Percentiles rank a stretch among this genome's conserved stretches.
phyloP scores from a whole-genome alignment of 768 basidiomycete species.

The Mycena amicta region DNA sequence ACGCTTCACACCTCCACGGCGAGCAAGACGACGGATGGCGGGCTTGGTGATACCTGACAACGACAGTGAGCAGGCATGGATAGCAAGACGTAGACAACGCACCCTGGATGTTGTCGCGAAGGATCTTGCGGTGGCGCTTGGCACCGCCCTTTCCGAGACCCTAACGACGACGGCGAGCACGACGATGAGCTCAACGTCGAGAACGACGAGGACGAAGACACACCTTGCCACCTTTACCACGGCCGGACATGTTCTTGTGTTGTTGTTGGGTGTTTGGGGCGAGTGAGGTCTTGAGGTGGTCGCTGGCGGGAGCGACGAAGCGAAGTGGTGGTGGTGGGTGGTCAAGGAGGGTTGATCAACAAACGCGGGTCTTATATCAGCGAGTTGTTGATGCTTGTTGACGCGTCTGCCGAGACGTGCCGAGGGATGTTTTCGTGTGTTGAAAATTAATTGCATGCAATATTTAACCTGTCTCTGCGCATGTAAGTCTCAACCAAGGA shows the following conservation, averaged over 20 bases:
- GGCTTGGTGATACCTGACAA: conserved; percentile 1
- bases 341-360: neutral
- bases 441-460: too few relatives aligned
- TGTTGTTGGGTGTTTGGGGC: neutral
- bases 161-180: conserved; percentile 15
- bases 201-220: neutral
- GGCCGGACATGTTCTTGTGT: neutral
- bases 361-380: neutral
- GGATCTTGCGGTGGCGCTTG: conserved; percentile 76
- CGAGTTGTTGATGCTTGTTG: neutral
- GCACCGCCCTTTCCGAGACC: conserved; percentile 79
- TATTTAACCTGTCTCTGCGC: too few relatives aligned
- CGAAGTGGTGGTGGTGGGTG: neutral
- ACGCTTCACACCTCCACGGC: conserved; percentile 2
- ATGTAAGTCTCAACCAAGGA: too few relatives aligned
- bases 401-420: too few relatives aligned
- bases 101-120: conserved; percentile 64
- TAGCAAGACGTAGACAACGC: neutral
- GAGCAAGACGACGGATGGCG: conserved; percentile 4
- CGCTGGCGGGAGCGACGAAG: neutral
- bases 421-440: too few relatives aligned
- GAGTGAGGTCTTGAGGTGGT: neutral
- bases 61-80: neutral
- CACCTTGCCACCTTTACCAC: conserved; percentile 3
- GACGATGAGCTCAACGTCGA: neutral